Evolutionary conservation across 2,329 filamentous ascomycete species (phyloP), one percentile per base, ranked within the genome.

Genomic region (Claviceps sp.): DNA sequence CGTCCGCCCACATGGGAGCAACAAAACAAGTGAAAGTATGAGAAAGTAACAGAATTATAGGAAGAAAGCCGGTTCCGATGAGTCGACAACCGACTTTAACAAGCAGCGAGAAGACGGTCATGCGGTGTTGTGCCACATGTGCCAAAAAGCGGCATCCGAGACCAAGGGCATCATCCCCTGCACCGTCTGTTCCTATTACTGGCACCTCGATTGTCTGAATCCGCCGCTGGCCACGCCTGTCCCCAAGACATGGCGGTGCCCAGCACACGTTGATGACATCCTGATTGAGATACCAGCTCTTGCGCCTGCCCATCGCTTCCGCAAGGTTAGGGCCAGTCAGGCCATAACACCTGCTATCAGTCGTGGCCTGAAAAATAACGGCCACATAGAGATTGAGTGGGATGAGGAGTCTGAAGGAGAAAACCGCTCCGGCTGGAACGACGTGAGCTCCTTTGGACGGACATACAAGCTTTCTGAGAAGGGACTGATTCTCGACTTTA

Each of bases 121-220:
- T 52, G 70, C 82, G 4, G 84, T 94, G 47, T 71, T 94, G 48
- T 97, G 91, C 70, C 81, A 85, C 63, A 72, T 73, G 45, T 97
- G 91, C 69, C 78, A 85, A 57, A 75, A 76, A 60, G 77, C 84
- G 30, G 79, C 84, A 46, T 72, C 78, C 20, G 67, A 71, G 56
- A 59, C 64, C 40, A 81, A 85, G 26, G 79, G 84, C 58, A 89
- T 97, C 60, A 85, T 96, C 58, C 82, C 85, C 46, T 98, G 91
- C 71, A 89, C 89, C 66, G 80, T 78, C 61, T 98, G 91, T 68
- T 75, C 79, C 13, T 76, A 88, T 37, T 78, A 84, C 62, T 98
- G 90, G 86, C 93, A 98, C 70, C 74, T 95, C 49, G 91, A 97
- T 67, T 98, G 93, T 68, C 72, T 95, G 16, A 84, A 94, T 63